Percentiles rank a stretch among this genome's conserved stretches.
Evolutionary conservation across 1,139 yeast genomes (phyloP).

Genomic region (Geotrichum candidum): DNA sequence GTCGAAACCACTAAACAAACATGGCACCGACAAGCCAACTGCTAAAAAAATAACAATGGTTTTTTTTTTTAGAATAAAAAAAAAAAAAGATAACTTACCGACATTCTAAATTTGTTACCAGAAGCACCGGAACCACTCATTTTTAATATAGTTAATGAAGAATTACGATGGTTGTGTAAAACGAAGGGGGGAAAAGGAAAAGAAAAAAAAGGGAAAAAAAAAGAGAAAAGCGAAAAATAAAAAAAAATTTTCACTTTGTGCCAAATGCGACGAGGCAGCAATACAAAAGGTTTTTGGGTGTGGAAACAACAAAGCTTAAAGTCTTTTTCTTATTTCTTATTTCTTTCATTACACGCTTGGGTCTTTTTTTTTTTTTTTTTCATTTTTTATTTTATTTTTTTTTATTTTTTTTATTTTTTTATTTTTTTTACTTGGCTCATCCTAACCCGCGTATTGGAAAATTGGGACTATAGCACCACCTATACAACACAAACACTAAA

Average conservation of each 20-base stretch:
- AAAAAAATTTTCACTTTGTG: not conserved
- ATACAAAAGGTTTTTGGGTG: not conserved
- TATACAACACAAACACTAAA: too few species aligned
- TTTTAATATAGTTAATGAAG: not conserved
- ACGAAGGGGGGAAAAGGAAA: not conserved
- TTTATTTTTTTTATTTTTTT: too few species aligned
- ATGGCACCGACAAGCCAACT: slow-evolving; percentile 99
- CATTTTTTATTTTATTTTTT: too few species aligned
- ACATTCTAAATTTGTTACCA: slow-evolving; percentile 99
- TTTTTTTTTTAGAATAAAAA: not conserved
- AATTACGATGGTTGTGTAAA: not conserved
- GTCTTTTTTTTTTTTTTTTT: not conserved
- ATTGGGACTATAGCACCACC: not conserved
- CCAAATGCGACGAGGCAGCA: not conserved
- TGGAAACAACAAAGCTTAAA: not conserved
- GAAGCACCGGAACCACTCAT: slow-evolving; percentile 62
- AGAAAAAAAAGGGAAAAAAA: not conserved
- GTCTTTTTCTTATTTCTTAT: too few species aligned
- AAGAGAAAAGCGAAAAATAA: not conserved
- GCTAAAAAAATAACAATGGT: slow-evolving; percentile 49
- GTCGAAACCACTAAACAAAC: slow-evolving; percentile 93
- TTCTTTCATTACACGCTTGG: too few species aligned
- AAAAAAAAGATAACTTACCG: slow-evolving; percentile 54
- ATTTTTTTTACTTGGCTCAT: not conserved
- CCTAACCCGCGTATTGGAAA: not conserved